phyloP scores from a whole-genome alignment of 2,329 filamentous ascomycete species.

The Raffaelea arxii region DNA sequence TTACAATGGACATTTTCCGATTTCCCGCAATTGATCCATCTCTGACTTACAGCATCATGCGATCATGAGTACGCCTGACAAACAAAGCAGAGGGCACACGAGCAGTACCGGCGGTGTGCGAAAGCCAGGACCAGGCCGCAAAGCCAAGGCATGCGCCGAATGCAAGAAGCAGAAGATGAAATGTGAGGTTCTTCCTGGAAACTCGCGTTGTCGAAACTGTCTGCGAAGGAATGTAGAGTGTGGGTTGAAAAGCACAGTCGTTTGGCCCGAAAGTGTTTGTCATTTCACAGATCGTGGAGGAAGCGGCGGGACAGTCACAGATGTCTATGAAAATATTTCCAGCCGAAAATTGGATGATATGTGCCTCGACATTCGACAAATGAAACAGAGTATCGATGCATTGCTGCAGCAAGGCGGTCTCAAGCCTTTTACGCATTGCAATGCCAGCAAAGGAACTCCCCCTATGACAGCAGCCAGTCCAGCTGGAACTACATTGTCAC shows the following conservation, averaged over 20 bases:
- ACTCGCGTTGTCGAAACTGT: constrained; percentile 31
- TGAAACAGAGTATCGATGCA: constrained; percentile 15
- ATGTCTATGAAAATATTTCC: neutral
- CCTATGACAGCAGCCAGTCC: neutral
- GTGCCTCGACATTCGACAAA: constrained; percentile 13
- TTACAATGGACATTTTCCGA: neutral
- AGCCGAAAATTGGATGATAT: constrained; percentile 1
- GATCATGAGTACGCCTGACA: neutral
- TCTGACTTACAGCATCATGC: neutral
- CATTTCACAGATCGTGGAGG: too few relatives aligned
- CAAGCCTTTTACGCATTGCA: too few relatives aligned
- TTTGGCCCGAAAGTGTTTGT: neutral
- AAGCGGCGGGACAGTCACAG: neutral
- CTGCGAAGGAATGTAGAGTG: constrained; percentile 31
- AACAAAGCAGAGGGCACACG: neutral
- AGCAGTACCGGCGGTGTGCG: neutral
- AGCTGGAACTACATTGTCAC: constrained; percentile 17
- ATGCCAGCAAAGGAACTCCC: too few relatives aligned
- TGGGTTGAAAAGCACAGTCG: constrained; percentile 21
- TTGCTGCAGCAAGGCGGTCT: constrained; percentile 10
- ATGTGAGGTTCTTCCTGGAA: constrained; percentile 31
- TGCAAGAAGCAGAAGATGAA: constrained; percentile 39
- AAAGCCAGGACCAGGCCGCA: constrained; percentile 4
- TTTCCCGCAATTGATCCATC: neutral
- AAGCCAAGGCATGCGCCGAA: constrained; percentile 20